A percentile compares a stretch with the other conserved stretches of the same genome.
phyloP scores from a whole-genome alignment of 1,139 yeast genomes.

The Yamadazyma atmosphaerica region DNA sequence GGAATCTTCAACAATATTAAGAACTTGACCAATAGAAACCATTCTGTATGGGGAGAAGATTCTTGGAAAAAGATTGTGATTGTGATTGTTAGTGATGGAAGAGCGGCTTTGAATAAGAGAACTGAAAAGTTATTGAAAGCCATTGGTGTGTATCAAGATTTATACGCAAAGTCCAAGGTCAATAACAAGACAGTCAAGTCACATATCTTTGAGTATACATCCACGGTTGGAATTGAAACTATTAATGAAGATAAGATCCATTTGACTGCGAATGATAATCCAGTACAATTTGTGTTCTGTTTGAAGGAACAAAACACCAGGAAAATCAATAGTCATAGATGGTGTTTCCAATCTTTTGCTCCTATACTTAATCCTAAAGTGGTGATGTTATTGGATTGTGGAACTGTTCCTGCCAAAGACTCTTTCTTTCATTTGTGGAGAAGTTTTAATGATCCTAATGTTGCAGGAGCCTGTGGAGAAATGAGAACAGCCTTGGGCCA shows the following conservation, averaged over 20 bases:
- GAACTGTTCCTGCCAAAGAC: slow-evolving; percentile 72
- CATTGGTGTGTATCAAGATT: slow-evolving; percentile 77
- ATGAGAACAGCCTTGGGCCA: slow-evolving; percentile 70
- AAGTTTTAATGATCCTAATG: slow-evolving; percentile 67
- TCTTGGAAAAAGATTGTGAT: slow-evolving; percentile 82
- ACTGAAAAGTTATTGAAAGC: slow-evolving; percentile 68
- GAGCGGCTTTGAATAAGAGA: slow-evolving; percentile 65
- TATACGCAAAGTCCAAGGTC: slow-evolving; percentile 76
- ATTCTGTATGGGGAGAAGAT: slow-evolving; percentile 75
- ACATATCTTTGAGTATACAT: slow-evolving; percentile 78
- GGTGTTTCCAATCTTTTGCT: slow-evolving; percentile 83
- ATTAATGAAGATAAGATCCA: slow-evolving; percentile 52
- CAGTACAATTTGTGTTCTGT: slow-evolving; percentile 76
- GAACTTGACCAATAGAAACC: slow-evolving; percentile 56
- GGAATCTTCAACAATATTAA: slow-evolving; percentile 76
- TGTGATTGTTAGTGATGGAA: slow-evolving; percentile 74
- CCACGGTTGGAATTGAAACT: slow-evolving; percentile 70
- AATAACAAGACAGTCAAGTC: slow-evolving; percentile 69
- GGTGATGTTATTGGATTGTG: slow-evolving; percentile 74
- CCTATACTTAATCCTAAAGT: slow-evolving; percentile 70
- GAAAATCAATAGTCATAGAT: slow-evolving; percentile 80
- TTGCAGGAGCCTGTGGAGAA: slow-evolving; percentile 92
- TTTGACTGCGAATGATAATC: slow-evolving; percentile 60
- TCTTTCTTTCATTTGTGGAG: slow-evolving; percentile 80
- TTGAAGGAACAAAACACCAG: slow-evolving; percentile 72